These are phyloP conservation scores for Cercis canadensis DNA, from an alignment of 306 rosid genomes.

Conservation along the genomic window DNA sequence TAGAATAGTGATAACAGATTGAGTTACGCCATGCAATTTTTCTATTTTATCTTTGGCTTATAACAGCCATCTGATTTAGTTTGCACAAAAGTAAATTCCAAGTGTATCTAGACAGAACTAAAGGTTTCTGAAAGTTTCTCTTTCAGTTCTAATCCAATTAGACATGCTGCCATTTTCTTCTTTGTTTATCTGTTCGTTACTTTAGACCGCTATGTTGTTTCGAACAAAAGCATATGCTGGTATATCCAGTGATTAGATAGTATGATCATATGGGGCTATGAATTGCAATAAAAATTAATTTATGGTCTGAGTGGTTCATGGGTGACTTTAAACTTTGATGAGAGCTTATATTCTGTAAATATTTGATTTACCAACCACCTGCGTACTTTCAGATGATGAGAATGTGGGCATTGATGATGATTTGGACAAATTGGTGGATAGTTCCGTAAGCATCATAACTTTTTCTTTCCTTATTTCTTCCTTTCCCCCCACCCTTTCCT, in stretches of 20 bases:
- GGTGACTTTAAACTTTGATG: conserved; percentile 11
- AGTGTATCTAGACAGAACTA: not conserved
- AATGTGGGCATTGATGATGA: conserved; percentile 54
- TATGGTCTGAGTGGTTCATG: conserved; percentile 15
- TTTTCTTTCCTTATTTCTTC: not conserved
- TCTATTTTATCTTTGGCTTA: conserved; percentile 25
- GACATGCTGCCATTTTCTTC: conserved; percentile 6
- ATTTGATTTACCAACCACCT: conserved; percentile 15
- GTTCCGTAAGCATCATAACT: conserved; percentile 55
- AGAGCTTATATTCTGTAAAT: conserved; percentile 13
- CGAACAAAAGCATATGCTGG: conserved; percentile 2
- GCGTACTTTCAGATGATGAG: conserved; percentile 52
- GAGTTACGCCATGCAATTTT: conserved; percentile 21
- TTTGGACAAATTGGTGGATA: conserved; percentile 60
- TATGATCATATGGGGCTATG: conserved; percentile 1
- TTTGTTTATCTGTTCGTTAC: conserved; percentile 25
- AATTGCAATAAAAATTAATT: not conserved
- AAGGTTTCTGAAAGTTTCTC: conserved; percentile 7
- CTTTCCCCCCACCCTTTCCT: not conserved
- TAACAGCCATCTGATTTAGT: not conserved
- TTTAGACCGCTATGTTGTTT: conserved; percentile 19
- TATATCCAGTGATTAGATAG: not conserved
- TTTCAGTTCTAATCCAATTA: conserved; percentile 12
- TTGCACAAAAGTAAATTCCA: conserved; percentile 12
- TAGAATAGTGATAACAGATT: not conserved